Base-by-base conservation (phyloP, 1,284 basidiomycete genomes). In the Xerocomus minutiporus region DNA sequence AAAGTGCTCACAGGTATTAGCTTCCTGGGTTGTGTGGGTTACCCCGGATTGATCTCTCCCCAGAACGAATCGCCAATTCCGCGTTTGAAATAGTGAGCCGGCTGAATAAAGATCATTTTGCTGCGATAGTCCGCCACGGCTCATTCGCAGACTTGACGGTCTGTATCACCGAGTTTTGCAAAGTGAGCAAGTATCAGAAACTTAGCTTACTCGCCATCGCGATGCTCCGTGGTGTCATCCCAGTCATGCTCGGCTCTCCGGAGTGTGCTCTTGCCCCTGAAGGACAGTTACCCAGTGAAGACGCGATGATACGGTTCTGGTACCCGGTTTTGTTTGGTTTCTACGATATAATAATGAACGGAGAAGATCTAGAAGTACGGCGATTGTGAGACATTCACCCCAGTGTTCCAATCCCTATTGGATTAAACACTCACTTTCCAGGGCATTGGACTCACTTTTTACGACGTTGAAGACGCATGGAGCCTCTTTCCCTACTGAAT, bases 341-440 rank as follows among this genome's bases (percentile, higher is more conserved):
- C 75, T 98, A 97, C 73, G 97, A 99, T 70, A 95, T 99, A 56
- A 96, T 99, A 69, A 99, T 99, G 97, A 99, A 97, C 56, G 97
- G 94, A 13, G 97, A 99, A 71, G 97, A 99, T 67, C 76, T 99
- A 38, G 97, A 99, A 81, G 95, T 99, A 53, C 84, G 97, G 57
- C 83, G 93, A 67, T 71, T 94, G 94, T 96, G 67, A 74, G 92
- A 80, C 38, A 47, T 29, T 43, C 7, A 26, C 25, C 38, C 25
- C 43, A 49, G 32, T 23, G 2, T 12, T 39, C 41, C 6, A 5
- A 34, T 23, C 4, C 8, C 2, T 28, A 17, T 23, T 32, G n/a
- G n/a, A 46, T 40, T 61, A n/a, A 54, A 59, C 52, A 34, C 4
- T 11, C 43, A 53, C 3, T 47, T 49, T 46, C 3, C 64, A 96